Conservation (phyloP, 192 early-diverging fungal species). For the Coemansia sp. region DNA sequence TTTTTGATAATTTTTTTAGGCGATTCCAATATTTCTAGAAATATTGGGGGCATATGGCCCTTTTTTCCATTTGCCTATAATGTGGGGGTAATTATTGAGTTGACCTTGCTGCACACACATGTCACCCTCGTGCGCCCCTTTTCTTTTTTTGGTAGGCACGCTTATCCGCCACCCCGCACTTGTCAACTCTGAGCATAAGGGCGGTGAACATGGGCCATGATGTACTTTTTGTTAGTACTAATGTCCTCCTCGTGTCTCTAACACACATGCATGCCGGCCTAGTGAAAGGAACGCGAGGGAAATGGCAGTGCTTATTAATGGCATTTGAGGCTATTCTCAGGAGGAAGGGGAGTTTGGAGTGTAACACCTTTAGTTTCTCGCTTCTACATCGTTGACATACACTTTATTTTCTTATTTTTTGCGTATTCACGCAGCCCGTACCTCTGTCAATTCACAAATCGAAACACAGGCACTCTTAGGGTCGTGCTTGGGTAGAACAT, state of each 20-base stretch:
- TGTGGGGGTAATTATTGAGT: not conserved
- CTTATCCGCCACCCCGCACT: not conserved
- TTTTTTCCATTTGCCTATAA: not conserved
- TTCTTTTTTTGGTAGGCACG: not conserved
- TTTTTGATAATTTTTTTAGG: not conserved
- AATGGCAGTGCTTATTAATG: slow-evolving; percentile 8
- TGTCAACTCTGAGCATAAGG: not conserved
- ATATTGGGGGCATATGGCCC: not conserved
- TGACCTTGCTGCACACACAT: not conserved
- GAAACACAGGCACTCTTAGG: not conserved
- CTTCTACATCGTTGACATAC: not conserved
- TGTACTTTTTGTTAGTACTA: not conserved
- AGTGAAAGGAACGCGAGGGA: slow-evolving; percentile 3
- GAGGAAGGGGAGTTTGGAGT: not conserved
- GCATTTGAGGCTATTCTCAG: not conserved
- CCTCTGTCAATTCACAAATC: not conserved
- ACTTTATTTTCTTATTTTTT: not conserved
- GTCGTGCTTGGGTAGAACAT: not conserved
- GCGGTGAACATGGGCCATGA: not conserved
- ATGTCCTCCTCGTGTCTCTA: slow-evolving; percentile 34
- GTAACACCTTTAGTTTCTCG: not conserved
- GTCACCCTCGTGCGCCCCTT: not conserved
- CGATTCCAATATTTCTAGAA: not conserved
- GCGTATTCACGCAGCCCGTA: too few species aligned
- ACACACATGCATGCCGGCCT: slow-evolving; percentile 7